Conservation (phyloP, 1,284 basidiomycete species). For the Austroboletus sp. region DNA sequence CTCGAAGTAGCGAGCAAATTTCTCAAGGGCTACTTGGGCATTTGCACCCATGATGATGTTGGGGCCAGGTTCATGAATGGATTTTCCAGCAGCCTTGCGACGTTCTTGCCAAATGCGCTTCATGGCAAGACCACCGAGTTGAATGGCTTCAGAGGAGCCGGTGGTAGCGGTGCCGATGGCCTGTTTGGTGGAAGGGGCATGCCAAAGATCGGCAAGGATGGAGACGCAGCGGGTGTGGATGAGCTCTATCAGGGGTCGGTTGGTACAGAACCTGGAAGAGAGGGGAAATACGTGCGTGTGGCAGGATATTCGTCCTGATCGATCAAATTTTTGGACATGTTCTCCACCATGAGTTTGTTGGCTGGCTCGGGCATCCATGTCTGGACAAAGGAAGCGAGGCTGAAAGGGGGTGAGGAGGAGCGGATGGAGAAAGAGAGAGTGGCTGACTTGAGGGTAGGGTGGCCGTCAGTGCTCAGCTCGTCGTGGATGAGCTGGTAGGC, state of each 20-base stretch:
- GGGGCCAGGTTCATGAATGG: conserved; percentile 75
- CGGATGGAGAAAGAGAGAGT: background rate
- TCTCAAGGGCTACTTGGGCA: conserved; percentile 83
- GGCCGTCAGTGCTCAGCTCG: conserved; percentile 71
- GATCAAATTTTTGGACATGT: conserved; percentile 84
- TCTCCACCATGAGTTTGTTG: conserved; percentile 72
- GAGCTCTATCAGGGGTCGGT: conserved; percentile 39
- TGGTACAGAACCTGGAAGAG: background rate
- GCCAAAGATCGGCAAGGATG: conserved; percentile 89
- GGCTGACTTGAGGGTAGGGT: conserved; percentile 41
- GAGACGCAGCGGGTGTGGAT: conserved; percentile 79
- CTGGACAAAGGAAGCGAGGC: conserved; percentile 76
- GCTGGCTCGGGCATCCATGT: conserved; percentile 64
- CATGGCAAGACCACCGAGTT: conserved; percentile 90
- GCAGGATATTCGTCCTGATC: conserved; percentile 90
- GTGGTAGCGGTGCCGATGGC: conserved; percentile 91
- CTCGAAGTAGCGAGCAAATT: conserved; percentile 89
- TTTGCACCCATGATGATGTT: conserved; percentile 79
- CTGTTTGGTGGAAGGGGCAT: conserved; percentile 67
- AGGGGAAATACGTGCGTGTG: conserved; percentile 45
- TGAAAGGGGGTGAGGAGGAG: conserved; percentile 55
- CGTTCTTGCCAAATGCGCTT: conserved; percentile 91
- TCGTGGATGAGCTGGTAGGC: conserved; percentile 82
- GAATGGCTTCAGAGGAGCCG: conserved; percentile 88
- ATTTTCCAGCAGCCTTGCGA: conserved; percentile 81